Evolutionary conservation across 345 rosid genomes (phyloP), one percentile per base, ranked within the genome.

Genomic region (Diplotaxis tenuifolia): DNA sequence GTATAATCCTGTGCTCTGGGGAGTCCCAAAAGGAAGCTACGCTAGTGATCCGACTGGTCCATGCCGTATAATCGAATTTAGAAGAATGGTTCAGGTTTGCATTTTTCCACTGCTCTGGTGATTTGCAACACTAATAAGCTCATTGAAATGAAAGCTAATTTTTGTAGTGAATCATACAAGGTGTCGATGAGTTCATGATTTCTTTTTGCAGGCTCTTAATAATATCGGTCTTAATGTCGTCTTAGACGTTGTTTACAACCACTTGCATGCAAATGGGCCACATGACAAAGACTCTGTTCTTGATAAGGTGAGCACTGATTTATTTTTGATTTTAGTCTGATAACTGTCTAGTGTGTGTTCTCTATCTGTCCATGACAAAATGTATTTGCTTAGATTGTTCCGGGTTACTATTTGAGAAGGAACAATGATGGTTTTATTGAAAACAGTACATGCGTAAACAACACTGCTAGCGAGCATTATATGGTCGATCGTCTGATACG

Each of bases 11-110:
- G 89, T 89, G 72, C 87, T 94, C 25, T 91, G 96, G 97, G 97
- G 96, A 52, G 92, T 89, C 75, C 97, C 98, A 31, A 94, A 94
- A 82, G 98, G 98, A 86, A 91, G 97, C 85, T 94, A 94, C 83
- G 86, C 98, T 36, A 88, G 89, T 78, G 79, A 84, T 64, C 85
- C 98, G 29, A 78, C 79, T 81, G 93, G 96, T 80, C 75, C 95
- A 45, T 79, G 71, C 74, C 95, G 98, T 62, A 80, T 78, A 60
- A 69, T 85, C 68, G 95, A 94, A 79, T 94, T 94, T 69, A 88
- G 98, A 82, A 89, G 75, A 82, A 94, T 94, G 97, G 87, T 94
- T 84, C 96, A 91, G 98, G 98, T 93, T 47, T 53, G 80, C 60
- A 25, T 67, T 36, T 68, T 67, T 19, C 69, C 42, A 22, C 65